Evolutionary conservation across 208 protist species (phyloP).

Genomic region (Leishmania turanica): DNA sequence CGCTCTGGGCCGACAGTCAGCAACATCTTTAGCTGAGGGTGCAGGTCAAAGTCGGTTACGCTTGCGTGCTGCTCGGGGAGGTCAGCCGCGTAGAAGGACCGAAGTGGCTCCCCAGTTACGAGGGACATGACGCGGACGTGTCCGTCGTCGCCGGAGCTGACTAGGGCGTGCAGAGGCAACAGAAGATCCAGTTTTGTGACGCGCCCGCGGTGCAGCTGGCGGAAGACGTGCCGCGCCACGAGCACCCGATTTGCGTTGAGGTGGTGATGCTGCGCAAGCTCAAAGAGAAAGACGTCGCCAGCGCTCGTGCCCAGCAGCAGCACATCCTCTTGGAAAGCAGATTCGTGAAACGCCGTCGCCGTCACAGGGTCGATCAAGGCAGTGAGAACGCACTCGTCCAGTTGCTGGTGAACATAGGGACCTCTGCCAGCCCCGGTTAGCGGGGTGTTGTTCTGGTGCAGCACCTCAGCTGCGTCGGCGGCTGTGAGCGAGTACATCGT

Average conservation of each 20-base stretch:
- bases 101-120: slow-evolving; percentile 49
- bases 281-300: slow-evolving; percentile 71
- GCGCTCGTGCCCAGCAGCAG: slow-evolving; percentile 64
- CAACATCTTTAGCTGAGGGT: slow-evolving; percentile 62
- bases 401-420: slow-evolving; percentile 53
- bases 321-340: slow-evolving; percentile 63
- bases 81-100: slow-evolving; percentile 38
- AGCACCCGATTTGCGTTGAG: slow-evolving; percentile 46
- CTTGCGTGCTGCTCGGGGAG: slow-evolving; percentile 47
- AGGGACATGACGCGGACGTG: slow-evolving; percentile 68
- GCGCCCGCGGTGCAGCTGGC: slow-evolving; percentile 36
- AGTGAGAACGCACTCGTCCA: slow-evolving; percentile 67
- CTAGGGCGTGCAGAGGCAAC: slow-evolving; percentile 51
- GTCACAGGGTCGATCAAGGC: slow-evolving; percentile 68
- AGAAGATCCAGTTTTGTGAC: slow-evolving; percentile 81
- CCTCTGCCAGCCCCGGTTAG: slow-evolving; percentile 49
- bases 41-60: slow-evolving; percentile 67
- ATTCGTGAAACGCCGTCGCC: slow-evolving; percentile 58
- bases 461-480: slow-evolving; percentile 33
- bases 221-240: slow-evolving; percentile 26
- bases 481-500: slow-evolving; percentile 39
- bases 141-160: slow-evolving; percentile 75
- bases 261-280: slow-evolving; percentile 43
- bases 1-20: slow-evolving; percentile 81
- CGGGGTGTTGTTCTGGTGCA: slow-evolving; percentile 43